Evolutionary conservation across 148 eudicot genomes (phyloP).

Genomic region (Fagopyrum esculentum): DNA sequence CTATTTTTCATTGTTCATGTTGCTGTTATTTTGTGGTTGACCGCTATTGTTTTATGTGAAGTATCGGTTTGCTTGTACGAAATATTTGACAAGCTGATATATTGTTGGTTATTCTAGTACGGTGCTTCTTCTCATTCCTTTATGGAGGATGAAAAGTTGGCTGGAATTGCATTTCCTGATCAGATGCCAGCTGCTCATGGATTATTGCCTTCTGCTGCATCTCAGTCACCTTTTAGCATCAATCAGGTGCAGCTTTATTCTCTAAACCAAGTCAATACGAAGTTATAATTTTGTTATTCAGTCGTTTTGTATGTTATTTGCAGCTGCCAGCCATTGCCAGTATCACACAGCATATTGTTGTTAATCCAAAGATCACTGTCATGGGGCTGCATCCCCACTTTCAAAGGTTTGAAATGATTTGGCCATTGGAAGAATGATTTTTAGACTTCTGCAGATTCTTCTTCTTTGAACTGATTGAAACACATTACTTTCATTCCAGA

Average conservation of each 20-base stretch:
- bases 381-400: conserved; percentile 62
- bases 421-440: background rate
- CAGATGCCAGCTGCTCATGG: conserved; percentile 77
- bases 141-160: conserved; percentile 77
- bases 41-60: background rate
- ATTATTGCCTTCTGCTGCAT: conserved; percentile 39
- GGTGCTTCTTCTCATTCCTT: conserved; percentile 35
- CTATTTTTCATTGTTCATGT: background rate
- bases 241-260: conserved; percentile 42
- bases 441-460: background rate
- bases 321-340: conserved; percentile 67
- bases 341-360: conserved; percentile 70
- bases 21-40: background rate
- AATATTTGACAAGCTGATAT: background rate
- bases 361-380: conserved; percentile 62
- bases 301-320: conserved; percentile 14
- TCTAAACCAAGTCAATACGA: conserved; percentile 1
- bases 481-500: conserved; percentile 27
- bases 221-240: conserved; percentile 53
- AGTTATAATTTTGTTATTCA: background rate
- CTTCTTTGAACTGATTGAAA: background rate
- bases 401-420: conserved; percentile 56
- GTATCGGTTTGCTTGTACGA: background rate
- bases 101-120: conserved; percentile 33
- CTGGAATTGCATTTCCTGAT: conserved; percentile 60